These are phyloP conservation scores for Periconia macrospinosa DNA, from an alignment of 2,329 filamentous ascomycete species.

Conservation along the genomic window DNA sequence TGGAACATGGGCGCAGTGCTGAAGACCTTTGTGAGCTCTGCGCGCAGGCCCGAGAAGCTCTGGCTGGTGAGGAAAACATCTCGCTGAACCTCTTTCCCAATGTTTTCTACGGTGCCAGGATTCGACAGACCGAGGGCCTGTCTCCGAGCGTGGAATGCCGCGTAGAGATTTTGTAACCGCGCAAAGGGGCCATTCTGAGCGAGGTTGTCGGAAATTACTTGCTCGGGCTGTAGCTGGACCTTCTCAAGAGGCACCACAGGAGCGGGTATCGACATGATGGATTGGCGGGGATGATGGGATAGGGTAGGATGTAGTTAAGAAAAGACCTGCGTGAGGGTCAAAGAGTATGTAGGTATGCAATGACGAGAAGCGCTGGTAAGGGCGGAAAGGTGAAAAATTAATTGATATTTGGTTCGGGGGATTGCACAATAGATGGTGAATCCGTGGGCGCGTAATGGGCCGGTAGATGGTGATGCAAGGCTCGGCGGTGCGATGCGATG, in stretches of 20 bases:
- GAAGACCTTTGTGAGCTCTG: slow-evolving; percentile 95
- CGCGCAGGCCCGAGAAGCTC: slow-evolving; percentile 94
- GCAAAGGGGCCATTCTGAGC: slow-evolving; percentile 76
- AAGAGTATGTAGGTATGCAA: slow-evolving; percentile 16
- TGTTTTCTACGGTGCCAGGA: slow-evolving; percentile 87
- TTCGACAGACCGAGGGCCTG: slow-evolving; percentile 86
- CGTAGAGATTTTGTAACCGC: slow-evolving; percentile 75
- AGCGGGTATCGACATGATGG: slow-evolving; percentile 3
- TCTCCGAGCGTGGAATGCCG: slow-evolving; percentile 81
- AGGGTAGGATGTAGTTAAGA: not conserved
- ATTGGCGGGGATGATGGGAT: not conserved
- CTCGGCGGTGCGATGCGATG: not conserved
- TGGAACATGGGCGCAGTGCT: slow-evolving; percentile 93
- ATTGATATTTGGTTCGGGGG: too few species aligned
- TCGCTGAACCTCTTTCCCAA: slow-evolving; percentile 89
- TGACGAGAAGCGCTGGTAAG: not conserved
- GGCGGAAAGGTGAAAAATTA: too few species aligned
- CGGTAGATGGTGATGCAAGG: not conserved
- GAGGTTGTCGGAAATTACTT: slow-evolving; percentile 60
- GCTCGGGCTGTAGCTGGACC: slow-evolving; percentile 4
- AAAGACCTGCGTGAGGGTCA: not conserved
- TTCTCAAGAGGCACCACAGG: slow-evolving; percentile 19
- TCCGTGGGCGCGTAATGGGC: not conserved
- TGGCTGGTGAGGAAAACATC: slow-evolving; percentile 96
- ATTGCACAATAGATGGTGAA: not conserved